Evolutionary conservation across 257 asterid species (phyloP).

Genomic region (Ehretia macrophylla): DNA sequence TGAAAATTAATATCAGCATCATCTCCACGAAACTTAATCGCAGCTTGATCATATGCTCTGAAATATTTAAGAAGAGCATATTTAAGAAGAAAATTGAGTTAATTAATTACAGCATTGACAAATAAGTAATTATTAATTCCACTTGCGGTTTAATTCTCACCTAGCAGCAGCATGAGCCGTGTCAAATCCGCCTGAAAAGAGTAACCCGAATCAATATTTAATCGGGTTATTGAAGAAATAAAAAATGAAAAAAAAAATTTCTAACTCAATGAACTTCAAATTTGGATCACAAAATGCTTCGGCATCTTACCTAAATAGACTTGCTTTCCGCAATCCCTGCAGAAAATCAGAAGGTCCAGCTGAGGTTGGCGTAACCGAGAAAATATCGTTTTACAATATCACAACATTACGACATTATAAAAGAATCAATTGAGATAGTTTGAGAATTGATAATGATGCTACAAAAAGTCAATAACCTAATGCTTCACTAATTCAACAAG

Average conservation of each 20-base stretch:
- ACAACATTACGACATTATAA: background rate
- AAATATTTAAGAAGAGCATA: constrained; percentile 2
- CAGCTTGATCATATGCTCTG: constrained; percentile 88
- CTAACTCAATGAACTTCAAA: no score
- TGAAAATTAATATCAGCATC: constrained; percentile 82
- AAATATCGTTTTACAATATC: no score
- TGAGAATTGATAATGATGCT: background rate
- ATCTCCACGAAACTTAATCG: constrained; percentile 82
- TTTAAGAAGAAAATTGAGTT: background rate
- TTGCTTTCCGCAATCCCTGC: constrained; percentile 99
- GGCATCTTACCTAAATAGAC: constrained; percentile 40
- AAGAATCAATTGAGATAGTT: no score
- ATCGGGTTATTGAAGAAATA: background rate
- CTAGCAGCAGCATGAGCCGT: constrained; percentile 95
- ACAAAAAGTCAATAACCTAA: background rate
- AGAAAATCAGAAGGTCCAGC: constrained; percentile 21
- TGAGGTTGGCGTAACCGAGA: no score
- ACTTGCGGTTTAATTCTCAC: constrained; percentile 25
- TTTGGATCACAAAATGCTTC: background rate
- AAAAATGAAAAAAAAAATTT: no score
- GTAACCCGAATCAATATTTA: background rate
- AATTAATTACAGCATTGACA: background rate
- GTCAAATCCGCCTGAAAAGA: constrained; percentile 72
- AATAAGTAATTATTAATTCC: background rate
- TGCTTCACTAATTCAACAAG: no score